Percentiles rank a stretch among this genome's conserved stretches.
Conservation (phyloP, 169 alveolate genomes). For the Plasmodium reichenowi region DNA sequence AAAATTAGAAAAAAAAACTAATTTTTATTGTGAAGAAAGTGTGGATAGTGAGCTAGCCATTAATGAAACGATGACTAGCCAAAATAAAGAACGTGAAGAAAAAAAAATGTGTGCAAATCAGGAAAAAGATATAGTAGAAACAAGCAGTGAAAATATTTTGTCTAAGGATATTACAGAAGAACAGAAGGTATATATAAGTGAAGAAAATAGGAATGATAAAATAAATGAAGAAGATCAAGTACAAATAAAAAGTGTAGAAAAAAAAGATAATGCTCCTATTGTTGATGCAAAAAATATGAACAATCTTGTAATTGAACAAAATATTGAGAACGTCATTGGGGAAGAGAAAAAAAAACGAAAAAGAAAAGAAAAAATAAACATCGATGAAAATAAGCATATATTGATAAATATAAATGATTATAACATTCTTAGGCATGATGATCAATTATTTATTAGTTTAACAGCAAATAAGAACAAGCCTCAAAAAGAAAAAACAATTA, state of each 20-base stretch:
- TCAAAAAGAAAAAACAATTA: slow-evolving; percentile 5
- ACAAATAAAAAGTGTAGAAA: background rate
- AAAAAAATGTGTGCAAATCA: background rate
- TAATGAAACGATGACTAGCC: slow-evolving; percentile 10
- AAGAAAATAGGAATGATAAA: background rate
- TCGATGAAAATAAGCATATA: slow-evolving; percentile 47
- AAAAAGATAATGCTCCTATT: slow-evolving; percentile 3
- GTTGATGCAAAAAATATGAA: background rate
- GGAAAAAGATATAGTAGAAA: slow-evolving; percentile 18
- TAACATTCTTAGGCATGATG: slow-evolving; percentile 54
- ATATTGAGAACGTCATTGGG: background rate
- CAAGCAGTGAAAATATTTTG: background rate
- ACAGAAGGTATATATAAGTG: background rate
- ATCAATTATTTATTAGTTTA: slow-evolving; percentile 56
- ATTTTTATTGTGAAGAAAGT: slow-evolving; percentile 1
- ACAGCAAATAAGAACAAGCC: slow-evolving; percentile 10
- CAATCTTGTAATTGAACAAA: slow-evolving; percentile 3
- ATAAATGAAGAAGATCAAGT: slow-evolving; percentile 16
- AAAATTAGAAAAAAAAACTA: slow-evolving; percentile 8
- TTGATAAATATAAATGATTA: slow-evolving; percentile 48
- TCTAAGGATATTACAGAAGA: background rate
- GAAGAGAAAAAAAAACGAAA: slow-evolving; percentile 16
- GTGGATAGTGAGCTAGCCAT: slow-evolving; percentile 8
- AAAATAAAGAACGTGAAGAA: slow-evolving; percentile 17
- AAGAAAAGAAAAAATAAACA: slow-evolving; percentile 2